A percentile compares a stretch with the other conserved stretches of the same genome.
Evolutionary conservation across 2,329 filamentous ascomycete species (phyloP).

Genomic region (Colletotrichum lupini): DNA sequence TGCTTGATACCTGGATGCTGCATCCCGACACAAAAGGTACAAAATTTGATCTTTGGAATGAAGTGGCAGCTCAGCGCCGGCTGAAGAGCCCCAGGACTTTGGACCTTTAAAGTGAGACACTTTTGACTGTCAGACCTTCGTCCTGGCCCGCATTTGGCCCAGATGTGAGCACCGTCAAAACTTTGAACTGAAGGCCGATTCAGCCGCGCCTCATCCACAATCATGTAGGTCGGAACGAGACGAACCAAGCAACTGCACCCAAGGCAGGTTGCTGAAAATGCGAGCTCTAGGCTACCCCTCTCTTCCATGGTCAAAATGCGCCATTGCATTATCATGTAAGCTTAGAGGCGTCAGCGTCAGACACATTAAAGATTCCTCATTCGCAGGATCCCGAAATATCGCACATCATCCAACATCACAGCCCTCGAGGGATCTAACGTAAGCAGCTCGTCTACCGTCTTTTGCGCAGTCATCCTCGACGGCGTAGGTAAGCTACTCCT

Average conservation of each 20-base stretch:
- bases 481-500: constrained; percentile 5
- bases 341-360: not conserved
- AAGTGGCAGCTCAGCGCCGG: not conserved
- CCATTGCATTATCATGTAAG: not conserved
- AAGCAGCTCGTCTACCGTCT: not conserved
- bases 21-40: not conserved
- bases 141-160: not conserved
- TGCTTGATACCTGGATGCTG: not conserved
- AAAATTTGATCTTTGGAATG: not conserved
- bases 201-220: not conserved
- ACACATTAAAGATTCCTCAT: not conserved
- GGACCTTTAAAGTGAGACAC: not conserved
- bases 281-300: too few relatives aligned
- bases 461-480: too few relatives aligned
- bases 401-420: not conserved
- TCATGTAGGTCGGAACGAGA: not conserved
- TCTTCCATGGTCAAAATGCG: not conserved
- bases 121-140: too few relatives aligned
- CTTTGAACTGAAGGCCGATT: not conserved
- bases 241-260: not conserved
- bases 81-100: not conserved
- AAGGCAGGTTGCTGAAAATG: too few relatives aligned
- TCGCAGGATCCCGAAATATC: not conserved
- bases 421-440: not conserved
- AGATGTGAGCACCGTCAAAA: not conserved